phyloP scores from a whole-genome alignment of 2,329 filamentous ascomycete genomes.

The Periconia digitata region DNA sequence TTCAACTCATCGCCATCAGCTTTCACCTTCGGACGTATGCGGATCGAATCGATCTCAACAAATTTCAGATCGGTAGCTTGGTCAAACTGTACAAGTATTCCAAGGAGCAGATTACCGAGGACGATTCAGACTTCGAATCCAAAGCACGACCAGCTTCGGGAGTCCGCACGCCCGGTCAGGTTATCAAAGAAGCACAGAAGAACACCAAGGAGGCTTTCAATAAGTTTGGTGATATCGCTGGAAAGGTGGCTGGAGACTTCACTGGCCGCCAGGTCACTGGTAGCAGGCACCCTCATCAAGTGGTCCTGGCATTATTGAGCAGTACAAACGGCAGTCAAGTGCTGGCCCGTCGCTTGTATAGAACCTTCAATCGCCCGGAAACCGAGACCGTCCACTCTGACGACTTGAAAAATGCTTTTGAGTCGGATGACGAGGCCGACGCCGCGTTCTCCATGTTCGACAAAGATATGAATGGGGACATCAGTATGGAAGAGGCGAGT shows the following conservation, averaged over 20 bases:
- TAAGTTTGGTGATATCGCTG: slow-evolving; percentile 83
- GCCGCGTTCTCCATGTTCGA: slow-evolving; percentile 92
- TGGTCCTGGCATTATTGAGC: slow-evolving; percentile 75
- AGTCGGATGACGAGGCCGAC: slow-evolving; percentile 81
- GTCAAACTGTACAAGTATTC: slow-evolving; percentile 67
- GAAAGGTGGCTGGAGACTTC: slow-evolving; percentile 86
- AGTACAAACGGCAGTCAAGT: slow-evolving; percentile 76
- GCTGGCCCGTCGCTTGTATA: slow-evolving; percentile 82
- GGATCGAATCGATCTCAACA: slow-evolving; percentile 88
- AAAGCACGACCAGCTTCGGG: slow-evolving; percentile 56
- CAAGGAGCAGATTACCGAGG: slow-evolving; percentile 64
- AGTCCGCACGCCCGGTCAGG: slow-evolving; percentile 70
- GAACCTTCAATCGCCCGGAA: slow-evolving; percentile 76
- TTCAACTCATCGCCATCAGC: slow-evolving; percentile 90
- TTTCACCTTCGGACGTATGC: slow-evolving; percentile 92
- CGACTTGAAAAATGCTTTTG: slow-evolving; percentile 77
- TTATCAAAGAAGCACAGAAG: slow-evolving; percentile 69
- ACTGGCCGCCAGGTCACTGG: slow-evolving; percentile 71
- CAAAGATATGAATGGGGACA: slow-evolving; percentile 94
- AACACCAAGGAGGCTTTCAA: slow-evolving; percentile 74
- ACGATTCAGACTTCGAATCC: slow-evolving; percentile 74
- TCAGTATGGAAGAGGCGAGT: slow-evolving; percentile 96
- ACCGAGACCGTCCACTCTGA: slow-evolving; percentile 76
- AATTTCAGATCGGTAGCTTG: slow-evolving; percentile 76
- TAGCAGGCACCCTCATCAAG: slow-evolving; percentile 79